These are phyloP conservation scores for Ajuga chamaepitys DNA, from an alignment of 257 asterid genomes.

Conservation along the genomic window DNA sequence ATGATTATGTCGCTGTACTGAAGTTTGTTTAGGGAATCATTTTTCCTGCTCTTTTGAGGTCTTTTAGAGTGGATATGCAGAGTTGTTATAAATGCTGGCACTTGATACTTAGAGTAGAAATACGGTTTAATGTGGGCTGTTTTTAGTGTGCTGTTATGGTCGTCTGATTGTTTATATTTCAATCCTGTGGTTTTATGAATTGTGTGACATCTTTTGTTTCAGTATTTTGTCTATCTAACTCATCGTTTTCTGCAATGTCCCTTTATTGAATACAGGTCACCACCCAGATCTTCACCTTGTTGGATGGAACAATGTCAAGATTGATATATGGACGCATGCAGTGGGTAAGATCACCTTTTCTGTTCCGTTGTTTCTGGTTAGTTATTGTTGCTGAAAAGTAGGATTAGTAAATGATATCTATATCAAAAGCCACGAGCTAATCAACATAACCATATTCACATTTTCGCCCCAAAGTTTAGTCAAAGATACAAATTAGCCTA, in stretches of 20 bases:
- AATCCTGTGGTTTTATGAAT: neutral
- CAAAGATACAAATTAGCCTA: too few species aligned
- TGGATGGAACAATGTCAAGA: slow-evolving; percentile 88
- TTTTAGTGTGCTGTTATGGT: neutral
- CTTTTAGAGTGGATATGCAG: neutral
- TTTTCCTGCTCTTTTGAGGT: neutral
- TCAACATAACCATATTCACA: neutral
- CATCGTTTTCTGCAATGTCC: neutral
- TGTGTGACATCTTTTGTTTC: neutral
- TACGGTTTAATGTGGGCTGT: neutral
- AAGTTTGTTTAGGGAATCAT: neutral
- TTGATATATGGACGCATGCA: slow-evolving; percentile 93
- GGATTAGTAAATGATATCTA: neutral
- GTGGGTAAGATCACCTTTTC: slow-evolving; percentile 49
- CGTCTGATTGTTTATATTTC: neutral
- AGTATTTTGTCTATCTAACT: neutral
- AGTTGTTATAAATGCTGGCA: neutral
- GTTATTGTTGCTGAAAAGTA: neutral
- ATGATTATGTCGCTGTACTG: neutral
- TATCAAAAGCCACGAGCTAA: neutral
- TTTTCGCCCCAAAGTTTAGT: too few species aligned
- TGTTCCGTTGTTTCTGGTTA: neutral
- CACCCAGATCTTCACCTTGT: slow-evolving; percentile 99
- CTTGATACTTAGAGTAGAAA: neutral
- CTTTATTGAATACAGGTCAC: slow-evolving; percentile 47